Conservation (phyloP, 305 asterid species). For the Solanum hybrid region DNA sequence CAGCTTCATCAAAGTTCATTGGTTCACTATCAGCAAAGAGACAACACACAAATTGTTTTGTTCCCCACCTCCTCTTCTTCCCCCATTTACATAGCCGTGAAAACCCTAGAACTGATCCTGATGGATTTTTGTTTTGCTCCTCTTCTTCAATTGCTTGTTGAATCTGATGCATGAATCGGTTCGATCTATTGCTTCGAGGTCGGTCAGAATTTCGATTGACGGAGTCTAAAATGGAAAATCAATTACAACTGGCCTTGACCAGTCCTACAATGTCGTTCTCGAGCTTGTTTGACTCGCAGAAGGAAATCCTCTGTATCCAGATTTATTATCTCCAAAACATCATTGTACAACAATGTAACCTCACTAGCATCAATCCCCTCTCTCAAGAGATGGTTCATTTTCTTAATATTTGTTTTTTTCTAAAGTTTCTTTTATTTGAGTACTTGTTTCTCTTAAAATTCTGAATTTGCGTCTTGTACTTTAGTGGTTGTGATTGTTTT, state of each 20-base stretch:
- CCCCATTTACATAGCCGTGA: not conserved
- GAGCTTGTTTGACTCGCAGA: conserved; percentile 52
- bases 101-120: not conserved
- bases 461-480: not conserved
- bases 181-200: not conserved
- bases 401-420: not conserved
- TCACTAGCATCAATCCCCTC: not conserved
- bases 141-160: not conserved
- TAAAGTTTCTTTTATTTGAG: not conserved
- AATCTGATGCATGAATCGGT: not conserved
- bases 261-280: conserved; percentile 35
- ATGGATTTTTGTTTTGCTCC: not conserved
- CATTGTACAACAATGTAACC: not conserved
- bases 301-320: not conserved
- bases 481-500: not conserved
- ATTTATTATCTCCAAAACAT: no score
- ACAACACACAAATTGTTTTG: conserved; percentile 24
- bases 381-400: not conserved
- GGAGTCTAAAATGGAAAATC: conserved; percentile 29
- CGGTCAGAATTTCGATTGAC: not conserved
- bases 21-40: no score
- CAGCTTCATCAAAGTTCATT: no score
- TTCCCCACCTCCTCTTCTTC: not conserved
- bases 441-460: not conserved
- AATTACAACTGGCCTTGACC: conserved; percentile 22